Conservation (phyloP, 228 moss, liverwort and hornwort species). For the Sphagnum magellanicum region DNA sequence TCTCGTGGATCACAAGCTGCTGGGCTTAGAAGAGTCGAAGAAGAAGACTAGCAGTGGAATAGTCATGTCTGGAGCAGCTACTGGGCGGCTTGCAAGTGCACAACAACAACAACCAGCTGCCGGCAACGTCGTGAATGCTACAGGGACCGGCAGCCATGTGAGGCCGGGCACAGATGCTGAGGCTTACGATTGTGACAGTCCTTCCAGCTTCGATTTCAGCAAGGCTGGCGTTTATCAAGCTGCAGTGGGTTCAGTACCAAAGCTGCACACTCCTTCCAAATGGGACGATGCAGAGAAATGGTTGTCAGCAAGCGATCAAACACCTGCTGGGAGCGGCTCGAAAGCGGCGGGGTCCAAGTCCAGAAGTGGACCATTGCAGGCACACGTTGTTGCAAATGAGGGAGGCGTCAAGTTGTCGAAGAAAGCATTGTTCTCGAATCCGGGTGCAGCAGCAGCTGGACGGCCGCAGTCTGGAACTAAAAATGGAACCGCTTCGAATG, state of each 20-base stretch:
- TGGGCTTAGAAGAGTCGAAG: conserved; percentile 29
- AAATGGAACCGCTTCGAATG: conserved; percentile 6
- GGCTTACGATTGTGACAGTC: conserved; percentile 58
- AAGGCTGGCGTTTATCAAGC: conserved; percentile 44
- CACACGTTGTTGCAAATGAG: conserved; percentile 10
- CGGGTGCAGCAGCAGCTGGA: conserved; percentile 13
- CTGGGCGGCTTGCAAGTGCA: no score
- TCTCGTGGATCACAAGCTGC: background rate
- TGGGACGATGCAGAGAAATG: conserved; percentile 99
- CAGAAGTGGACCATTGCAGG: conserved; percentile 34
- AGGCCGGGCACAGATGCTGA: conserved; percentile 45
- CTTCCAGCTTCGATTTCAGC: conserved; percentile 82
- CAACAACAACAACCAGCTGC: conserved; percentile 13
- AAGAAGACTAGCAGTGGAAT: conserved; percentile 53
- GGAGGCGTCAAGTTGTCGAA: conserved; percentile 26
- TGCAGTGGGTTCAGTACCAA: conserved; percentile 52
- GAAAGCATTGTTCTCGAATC: conserved; percentile 36
- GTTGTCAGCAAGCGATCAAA: conserved; percentile 58
- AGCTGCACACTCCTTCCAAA: conserved; percentile 73
- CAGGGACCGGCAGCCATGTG: conserved; percentile 51
- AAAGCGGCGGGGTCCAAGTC: conserved; percentile 6
- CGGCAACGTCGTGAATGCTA: conserved; percentile 30
- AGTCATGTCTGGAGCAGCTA: conserved; percentile 4
- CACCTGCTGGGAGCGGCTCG: conserved; percentile 20
- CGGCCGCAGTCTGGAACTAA: conserved; percentile 19